Conservation (phyloP, 345 rosid genomes). For the Salix udensis region DNA sequence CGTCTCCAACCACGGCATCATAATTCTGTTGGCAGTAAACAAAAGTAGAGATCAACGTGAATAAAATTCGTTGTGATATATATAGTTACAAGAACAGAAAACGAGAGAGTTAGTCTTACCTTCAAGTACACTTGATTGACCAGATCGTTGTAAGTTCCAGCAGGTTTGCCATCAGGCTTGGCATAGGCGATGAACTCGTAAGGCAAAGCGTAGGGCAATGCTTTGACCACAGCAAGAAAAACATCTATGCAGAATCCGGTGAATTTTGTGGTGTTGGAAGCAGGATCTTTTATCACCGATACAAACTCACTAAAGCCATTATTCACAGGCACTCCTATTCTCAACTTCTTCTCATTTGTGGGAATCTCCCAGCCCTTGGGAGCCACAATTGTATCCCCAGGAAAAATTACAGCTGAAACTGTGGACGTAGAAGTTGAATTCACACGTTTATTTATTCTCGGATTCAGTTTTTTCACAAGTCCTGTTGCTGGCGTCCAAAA, state of each 20-base stretch:
- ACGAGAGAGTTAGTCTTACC: slow-evolving; percentile 20
- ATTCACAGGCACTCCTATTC: slow-evolving; percentile 41
- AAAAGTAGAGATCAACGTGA: background rate
- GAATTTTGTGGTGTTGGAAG: slow-evolving; percentile 24
- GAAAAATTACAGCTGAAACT: slow-evolving; percentile 36
- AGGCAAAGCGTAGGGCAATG: slow-evolving; percentile 76
- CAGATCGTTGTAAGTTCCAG: slow-evolving; percentile 37
- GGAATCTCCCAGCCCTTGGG: slow-evolving; percentile 42
- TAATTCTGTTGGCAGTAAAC: slow-evolving; percentile 22
- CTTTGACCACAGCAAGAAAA: slow-evolving; percentile 57
- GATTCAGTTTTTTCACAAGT: background rate
- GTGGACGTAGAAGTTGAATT: background rate
- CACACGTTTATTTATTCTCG: background rate
- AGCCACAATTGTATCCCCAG: slow-evolving; percentile 30
- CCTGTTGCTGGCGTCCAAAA: slow-evolving; percentile 31
- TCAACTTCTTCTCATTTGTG: slow-evolving; percentile 29
- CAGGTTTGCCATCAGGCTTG: background rate
- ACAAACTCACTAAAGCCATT: slow-evolving; percentile 29
- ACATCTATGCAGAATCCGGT: slow-evolving; percentile 82
- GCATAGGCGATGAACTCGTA: slow-evolving; percentile 54
- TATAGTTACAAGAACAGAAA: background rate
- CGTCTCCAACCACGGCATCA: slow-evolving; percentile 67
- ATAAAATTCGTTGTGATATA: background rate
- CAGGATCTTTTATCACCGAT: slow-evolving; percentile 13
- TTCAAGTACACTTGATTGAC: slow-evolving; percentile 39